These are phyloP conservation scores for Talaromyces sp. DNA, from an alignment of 2,329 filamentous ascomycete genomes.

Conservation along the genomic window DNA sequence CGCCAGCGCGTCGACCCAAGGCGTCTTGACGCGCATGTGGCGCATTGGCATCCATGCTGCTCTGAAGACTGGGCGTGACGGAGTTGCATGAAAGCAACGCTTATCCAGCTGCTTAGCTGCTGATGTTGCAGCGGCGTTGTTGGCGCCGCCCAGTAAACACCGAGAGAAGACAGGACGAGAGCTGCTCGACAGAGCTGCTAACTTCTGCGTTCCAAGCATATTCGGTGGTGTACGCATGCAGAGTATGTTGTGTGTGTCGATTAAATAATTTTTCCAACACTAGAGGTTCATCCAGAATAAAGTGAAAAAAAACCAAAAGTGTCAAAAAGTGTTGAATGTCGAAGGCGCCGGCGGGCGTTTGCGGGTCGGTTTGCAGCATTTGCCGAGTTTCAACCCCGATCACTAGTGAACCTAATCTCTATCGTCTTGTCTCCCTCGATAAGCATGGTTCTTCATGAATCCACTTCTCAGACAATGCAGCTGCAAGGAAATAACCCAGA, in stretches of 20 bases:
- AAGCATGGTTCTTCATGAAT: background rate
- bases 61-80: conserved; percentile 19
- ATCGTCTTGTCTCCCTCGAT: background rate
- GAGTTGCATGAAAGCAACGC: conserved; percentile 25
- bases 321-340: too few species aligned
- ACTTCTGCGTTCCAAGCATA: background rate
- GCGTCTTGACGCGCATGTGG: conserved; percentile 51
- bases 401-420: background rate
- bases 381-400: background rate
- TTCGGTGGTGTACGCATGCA: background rate
- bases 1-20: conserved; percentile 62
- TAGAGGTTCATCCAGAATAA: too few species aligned
- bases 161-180: background rate
- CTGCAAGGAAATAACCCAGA: background rate
- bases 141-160: background rate
- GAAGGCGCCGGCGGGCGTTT: background rate
- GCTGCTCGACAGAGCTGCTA: conserved; percentile 8
- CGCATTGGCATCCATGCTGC: conserved; percentile 46
- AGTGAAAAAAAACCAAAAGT: too few species aligned
- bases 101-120: background rate
- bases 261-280: background rate
- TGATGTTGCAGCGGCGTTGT: too few species aligned
- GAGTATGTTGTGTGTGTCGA: background rate
- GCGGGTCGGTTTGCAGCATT: background rate
- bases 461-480: background rate